These are phyloP conservation scores for Emmonsia crescens DNA, from an alignment of 2,329 filamentous ascomycete species.

Conservation along the genomic window DNA sequence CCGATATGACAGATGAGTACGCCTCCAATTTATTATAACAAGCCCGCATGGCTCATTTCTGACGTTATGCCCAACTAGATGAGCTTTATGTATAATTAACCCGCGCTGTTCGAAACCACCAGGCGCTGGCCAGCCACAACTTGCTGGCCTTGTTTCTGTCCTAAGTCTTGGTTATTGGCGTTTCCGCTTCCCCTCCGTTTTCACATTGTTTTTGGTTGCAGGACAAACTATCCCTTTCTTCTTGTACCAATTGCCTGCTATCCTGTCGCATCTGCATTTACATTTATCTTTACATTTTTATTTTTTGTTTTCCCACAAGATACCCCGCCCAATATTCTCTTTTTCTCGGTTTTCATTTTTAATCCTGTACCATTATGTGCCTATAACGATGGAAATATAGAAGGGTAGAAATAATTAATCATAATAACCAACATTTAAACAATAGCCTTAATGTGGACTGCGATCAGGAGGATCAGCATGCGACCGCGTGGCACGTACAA, in stretches of 20 bases:
- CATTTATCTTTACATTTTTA: not conserved
- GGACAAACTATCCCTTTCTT: not conserved
- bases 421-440: not conserved
- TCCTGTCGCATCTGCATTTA: not conserved
- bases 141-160: not conserved
- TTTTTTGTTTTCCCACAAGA: not conserved
- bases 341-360: not conserved
- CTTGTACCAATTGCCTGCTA: not conserved
- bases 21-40: not conserved
- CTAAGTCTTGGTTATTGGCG: not conserved
- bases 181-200: not conserved
- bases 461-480: no score
- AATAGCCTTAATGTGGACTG: no score
- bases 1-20: conserved; percentile 27
- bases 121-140: not conserved
- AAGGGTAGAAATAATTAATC: not conserved
- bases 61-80: not conserved
- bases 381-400: not conserved
- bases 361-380: not conserved
- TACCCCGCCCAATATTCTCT: not conserved
- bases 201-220: not conserved
- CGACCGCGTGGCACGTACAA: not conserved
- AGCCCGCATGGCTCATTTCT: not conserved
- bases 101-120: not conserved
- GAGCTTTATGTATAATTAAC: not conserved